Percentiles rank a stretch among this genome's conserved stretches.
Evolutionary conservation across 305 asterid genomes (phyloP).

Genomic region (Vinca major): DNA sequence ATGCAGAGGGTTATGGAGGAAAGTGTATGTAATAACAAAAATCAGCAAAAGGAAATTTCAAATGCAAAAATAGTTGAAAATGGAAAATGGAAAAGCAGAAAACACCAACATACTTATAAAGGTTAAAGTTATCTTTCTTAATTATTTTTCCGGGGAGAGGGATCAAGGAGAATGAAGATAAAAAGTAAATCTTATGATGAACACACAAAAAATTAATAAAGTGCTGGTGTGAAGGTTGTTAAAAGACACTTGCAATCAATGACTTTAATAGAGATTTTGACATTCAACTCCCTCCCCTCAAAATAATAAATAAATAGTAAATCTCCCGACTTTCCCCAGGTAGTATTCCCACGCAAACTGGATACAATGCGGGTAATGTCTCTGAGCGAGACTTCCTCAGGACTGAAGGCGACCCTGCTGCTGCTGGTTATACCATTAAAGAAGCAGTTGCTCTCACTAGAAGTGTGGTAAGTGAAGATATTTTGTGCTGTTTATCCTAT

Average conservation of each 20-base stretch:
- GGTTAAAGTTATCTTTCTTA: too few relatives aligned
- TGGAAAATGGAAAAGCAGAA: background rate
- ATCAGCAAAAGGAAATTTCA: background rate
- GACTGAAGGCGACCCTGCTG: slow-evolving; percentile 97
- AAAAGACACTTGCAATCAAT: too few relatives aligned
- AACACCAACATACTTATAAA: background rate
- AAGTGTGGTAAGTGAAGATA: slow-evolving; percentile 65
- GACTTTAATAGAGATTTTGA: too few relatives aligned
- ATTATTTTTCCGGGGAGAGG: background rate
- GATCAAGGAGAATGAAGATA: background rate
- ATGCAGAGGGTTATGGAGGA: background rate
- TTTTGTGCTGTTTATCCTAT: slow-evolving; percentile 3
- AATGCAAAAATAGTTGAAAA: background rate
- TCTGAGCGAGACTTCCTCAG: slow-evolving; percentile 76
- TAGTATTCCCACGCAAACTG: slow-evolving; percentile 29
- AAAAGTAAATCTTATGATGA: background rate
- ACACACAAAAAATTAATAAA: background rate
- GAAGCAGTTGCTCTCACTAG: slow-evolving; percentile 82
- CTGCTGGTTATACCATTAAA: slow-evolving; percentile 82
- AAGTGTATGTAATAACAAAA: background rate
- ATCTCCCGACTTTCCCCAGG: slow-evolving; percentile 30
- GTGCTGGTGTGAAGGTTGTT: background rate
- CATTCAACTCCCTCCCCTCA: too few relatives aligned
- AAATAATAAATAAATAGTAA: background rate
- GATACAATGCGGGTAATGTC: slow-evolving; percentile 46